These are phyloP conservation scores for Nidularia sp. DNA, from an alignment of 768 basidiomycete genomes.

Conservation along the genomic window DNA sequence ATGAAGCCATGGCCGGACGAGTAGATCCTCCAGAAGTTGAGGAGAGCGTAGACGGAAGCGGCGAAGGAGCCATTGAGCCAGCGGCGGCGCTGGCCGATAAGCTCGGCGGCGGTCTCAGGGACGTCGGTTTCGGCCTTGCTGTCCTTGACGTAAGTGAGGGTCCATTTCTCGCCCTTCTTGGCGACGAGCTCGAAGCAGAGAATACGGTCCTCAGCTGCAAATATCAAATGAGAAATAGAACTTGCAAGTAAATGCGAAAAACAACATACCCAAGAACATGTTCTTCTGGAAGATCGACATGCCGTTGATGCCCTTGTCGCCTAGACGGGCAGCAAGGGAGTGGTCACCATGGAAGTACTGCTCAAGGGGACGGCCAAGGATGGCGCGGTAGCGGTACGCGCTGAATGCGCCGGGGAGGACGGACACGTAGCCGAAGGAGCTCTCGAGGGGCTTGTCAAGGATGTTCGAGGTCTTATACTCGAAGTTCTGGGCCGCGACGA, in stretches of 20 bases:
- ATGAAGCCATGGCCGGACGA: constrained; percentile 81
- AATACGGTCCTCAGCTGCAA: constrained; percentile 85
- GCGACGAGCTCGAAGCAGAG: constrained; percentile 96
- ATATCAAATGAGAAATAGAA: constrained; percentile 1
- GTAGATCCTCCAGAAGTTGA: constrained; percentile 90
- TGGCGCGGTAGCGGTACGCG: constrained; percentile 90
- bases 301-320: constrained; percentile 89
- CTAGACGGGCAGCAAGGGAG: constrained; percentile 86
- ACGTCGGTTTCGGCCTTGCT: constrained; percentile 96
- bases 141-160: constrained; percentile 85
- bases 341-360: constrained; percentile 88
- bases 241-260: background rate
- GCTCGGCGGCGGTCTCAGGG: constrained; percentile 85
- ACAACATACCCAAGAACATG: constrained; percentile 42
- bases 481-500: constrained; percentile 94
- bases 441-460: constrained; percentile 93
- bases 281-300: constrained; percentile 99
- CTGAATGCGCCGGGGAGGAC: constrained; percentile 97
- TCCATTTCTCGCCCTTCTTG: constrained; percentile 85
- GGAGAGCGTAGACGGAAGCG: constrained; percentile 87
- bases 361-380: constrained; percentile 82
- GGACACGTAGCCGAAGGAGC: constrained; percentile 92
- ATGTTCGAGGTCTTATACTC: constrained; percentile 99
- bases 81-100: constrained; percentile 92
- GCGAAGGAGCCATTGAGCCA: constrained; percentile 98